A percentile compares a stretch with the other conserved stretches of the same genome.
These are phyloP conservation scores for Mortierella polycephala DNA, from an alignment of 371 early-diverging fungal species.

Conservation along the genomic window DNA sequence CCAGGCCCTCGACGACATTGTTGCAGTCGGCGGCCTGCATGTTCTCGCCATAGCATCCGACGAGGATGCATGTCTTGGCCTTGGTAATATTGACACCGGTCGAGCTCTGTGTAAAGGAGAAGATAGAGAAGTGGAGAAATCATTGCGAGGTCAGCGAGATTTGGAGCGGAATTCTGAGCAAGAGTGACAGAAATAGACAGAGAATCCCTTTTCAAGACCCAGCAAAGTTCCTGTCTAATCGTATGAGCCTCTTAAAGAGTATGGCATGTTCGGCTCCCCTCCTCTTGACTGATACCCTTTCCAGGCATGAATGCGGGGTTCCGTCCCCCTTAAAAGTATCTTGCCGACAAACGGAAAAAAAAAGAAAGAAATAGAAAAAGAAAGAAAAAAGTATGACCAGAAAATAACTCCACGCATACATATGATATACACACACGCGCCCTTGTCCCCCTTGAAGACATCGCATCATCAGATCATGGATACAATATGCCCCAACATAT, in stretches of 20 bases:
- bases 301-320: too few species aligned
- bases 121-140: background rate
- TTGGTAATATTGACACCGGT: constrained; percentile 82
- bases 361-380: too few species aligned
- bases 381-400: background rate
- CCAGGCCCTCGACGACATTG: constrained; percentile 82
- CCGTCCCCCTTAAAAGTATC: too few species aligned
- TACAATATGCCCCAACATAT: background rate
- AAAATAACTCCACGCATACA: background rate
- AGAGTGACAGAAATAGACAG: constrained; percentile 6
- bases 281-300: too few species aligned
- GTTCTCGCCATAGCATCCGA: constrained; percentile 77
- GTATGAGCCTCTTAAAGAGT: background rate
- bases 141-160: background rate
- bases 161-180: constrained; percentile 5
- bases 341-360: too few species aligned
- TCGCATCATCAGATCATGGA: background rate
- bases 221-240: background rate
- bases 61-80: constrained; percentile 83
- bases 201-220: too few species aligned
- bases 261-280: background rate
- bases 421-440: background rate
- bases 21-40: constrained; percentile 82
- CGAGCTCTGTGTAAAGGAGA: constrained; percentile 60
- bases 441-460: constrained; percentile 6